These are phyloP conservation scores for Fusarium pseudocircinatum DNA, from an alignment of 2,329 filamentous ascomycete species.

Conservation along the genomic window DNA sequence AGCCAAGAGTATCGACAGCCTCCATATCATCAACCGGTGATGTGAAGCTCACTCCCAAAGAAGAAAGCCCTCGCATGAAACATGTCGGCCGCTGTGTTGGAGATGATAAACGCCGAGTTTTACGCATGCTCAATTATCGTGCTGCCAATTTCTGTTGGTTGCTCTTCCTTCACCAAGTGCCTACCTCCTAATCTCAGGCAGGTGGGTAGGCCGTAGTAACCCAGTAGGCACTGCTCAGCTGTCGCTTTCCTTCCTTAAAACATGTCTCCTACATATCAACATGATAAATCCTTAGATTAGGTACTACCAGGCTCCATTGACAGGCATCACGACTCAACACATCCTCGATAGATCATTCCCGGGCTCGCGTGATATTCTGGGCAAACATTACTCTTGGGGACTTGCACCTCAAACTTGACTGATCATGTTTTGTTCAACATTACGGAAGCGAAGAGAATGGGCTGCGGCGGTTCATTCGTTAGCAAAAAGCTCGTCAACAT, in stretches of 20 bases:
- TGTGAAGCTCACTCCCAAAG: background rate
- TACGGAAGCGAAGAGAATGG: conserved; percentile 52
- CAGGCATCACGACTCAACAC: background rate
- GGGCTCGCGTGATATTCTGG: background rate
- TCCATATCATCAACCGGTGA: background rate
- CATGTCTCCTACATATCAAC: too few relatives aligned
- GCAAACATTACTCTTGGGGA: background rate
- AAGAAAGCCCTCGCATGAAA: background rate
- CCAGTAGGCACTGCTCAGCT: background rate
- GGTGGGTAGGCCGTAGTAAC: background rate
- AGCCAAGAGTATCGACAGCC: background rate
- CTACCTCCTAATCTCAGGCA: background rate
- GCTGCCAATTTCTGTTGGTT: background rate
- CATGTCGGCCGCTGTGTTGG: background rate
- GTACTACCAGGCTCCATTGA: background rate
- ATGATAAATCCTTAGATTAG: background rate
- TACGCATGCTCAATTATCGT: background rate
- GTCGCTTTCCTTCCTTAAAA: background rate
- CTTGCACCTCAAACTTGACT: background rate
- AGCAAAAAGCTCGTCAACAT: conserved; percentile 34
- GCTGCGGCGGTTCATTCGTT: conserved; percentile 40
- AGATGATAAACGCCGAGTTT: background rate
- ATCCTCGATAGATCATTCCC: background rate
- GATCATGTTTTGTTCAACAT: conserved; percentile 52
- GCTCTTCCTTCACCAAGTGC: background rate